phyloP scores from a whole-genome alignment of 2,329 filamentous ascomycete species.

The Colletotrichum sp. region DNA sequence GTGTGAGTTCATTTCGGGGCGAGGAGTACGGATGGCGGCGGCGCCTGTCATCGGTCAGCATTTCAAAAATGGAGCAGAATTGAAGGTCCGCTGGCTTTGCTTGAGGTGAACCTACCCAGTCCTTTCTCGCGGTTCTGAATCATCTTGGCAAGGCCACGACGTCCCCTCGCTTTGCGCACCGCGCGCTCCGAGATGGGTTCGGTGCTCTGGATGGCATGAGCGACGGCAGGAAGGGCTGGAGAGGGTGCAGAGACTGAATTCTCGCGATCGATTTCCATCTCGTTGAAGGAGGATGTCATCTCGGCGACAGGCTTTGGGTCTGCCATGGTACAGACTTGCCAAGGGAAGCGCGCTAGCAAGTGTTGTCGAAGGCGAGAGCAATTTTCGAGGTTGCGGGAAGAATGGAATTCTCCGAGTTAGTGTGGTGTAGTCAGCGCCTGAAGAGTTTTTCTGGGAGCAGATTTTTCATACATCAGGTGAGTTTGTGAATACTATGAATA shows the following conservation, averaged over 20 bases:
- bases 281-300: background rate
- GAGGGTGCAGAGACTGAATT: background rate
- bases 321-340: background rate
- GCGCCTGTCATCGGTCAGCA: background rate
- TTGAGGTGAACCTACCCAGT: background rate
- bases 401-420: background rate
- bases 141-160: background rate
- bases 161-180: background rate
- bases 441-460: background rate
- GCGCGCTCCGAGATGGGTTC: background rate
- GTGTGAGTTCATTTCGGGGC: background rate
- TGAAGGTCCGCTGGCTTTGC: rapidly evolving
- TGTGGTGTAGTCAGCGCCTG: background rate
- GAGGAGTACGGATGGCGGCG: background rate
- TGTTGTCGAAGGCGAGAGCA: background rate
- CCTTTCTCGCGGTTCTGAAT: background rate
- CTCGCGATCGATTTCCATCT: background rate
- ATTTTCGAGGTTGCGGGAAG: background rate
- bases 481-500: background rate
- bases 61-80: rapidly evolving
- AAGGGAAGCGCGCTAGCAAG: background rate
- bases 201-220: background rate
- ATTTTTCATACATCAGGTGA: background rate
- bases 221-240: background rate
- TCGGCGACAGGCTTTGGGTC: background rate